Percentiles rank a stretch among this genome's conserved stretches.
phyloP scores from a whole-genome alignment of 2,329 filamentous ascomycete species.

The Pseudogymnoascus sp. region DNA sequence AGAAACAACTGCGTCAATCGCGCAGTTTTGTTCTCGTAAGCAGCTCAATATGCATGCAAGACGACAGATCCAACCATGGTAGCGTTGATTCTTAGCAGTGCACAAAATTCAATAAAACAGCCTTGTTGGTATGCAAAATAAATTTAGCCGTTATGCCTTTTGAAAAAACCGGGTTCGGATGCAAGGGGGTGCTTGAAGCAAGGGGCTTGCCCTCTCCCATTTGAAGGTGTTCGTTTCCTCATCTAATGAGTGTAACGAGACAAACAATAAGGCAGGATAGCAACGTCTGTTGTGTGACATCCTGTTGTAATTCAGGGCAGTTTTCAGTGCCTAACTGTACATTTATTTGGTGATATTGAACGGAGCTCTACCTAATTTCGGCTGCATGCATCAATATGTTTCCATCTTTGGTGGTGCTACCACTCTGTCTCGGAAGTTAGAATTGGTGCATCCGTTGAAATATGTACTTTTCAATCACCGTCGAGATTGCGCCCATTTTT shows the following conservation, averaged over 20 bases:
- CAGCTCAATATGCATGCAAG: not conserved
- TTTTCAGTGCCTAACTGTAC: not conserved
- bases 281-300: not conserved
- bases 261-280: not conserved
- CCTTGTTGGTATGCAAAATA: not conserved
- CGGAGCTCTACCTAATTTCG: not conserved
- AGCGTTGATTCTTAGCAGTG: not conserved
- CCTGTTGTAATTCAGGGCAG: not conserved
- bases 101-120: not conserved
- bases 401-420: not conserved
- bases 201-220: not conserved
- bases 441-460: not conserved
- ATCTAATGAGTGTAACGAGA: not conserved
- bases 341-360: not conserved
- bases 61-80: not conserved
- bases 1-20: no score
- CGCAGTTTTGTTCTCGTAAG: not conserved
- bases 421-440: not conserved
- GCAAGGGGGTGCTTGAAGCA: not conserved
- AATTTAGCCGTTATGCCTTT: not conserved
- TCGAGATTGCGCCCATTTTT: not conserved
- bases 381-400: not conserved
- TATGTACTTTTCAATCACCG: not conserved
- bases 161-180: not conserved
- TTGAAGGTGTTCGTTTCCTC: not conserved